Evolutionary conservation across 2,329 filamentous ascomycete genomes (phyloP), one percentile per base, ranked within the genome.

Genomic region (Xylariales sp.): DNA sequence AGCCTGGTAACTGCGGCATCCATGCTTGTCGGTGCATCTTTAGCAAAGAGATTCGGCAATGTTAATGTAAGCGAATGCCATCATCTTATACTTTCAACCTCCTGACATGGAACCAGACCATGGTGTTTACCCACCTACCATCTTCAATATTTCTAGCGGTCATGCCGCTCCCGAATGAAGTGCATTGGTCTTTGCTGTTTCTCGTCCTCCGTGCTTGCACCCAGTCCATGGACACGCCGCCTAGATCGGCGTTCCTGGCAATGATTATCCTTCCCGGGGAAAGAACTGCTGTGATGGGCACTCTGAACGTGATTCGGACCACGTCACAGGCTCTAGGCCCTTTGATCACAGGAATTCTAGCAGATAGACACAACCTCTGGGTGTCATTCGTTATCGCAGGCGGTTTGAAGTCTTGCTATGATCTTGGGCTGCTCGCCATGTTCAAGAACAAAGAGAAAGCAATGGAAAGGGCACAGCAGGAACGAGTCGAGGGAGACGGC

Each of bases 61-160:
- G 73, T 87, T 32, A 80, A 81, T 49, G 77, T 82, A 44, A 67
- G 79, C 34, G 72, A 75, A 12, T 66, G 73, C 54, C 54, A 19
- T 42, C 25, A 22, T 60, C 34, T 34, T 53, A 51, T 4, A 50
- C 50, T 51, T 50, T 53, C 16, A 51, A 32, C 40, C 44, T 53
- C 5, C 18, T 39, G 45, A 50, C 43, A 5, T 42, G 4, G 14
- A n/a, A 12, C 1, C 46, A 80, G 68, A 86, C 83, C 1, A 88
- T 88, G 84, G 82, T 85, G 7, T 84, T 86, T 53, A 86, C 83
- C 0, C 83, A 88, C 51, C 66, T 88, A 1, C 84, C 84, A 0
- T 85, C 82, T 0, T 70, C 83, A 6, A 61, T 87, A 19, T 82
- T 80, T 49, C 70, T 87, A 2, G 66, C 76, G 11, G 60, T 87